These are phyloP conservation scores for Saccharomycopsis malanga DNA, from an alignment of 805 yeast species.

Conservation along the genomic window DNA sequence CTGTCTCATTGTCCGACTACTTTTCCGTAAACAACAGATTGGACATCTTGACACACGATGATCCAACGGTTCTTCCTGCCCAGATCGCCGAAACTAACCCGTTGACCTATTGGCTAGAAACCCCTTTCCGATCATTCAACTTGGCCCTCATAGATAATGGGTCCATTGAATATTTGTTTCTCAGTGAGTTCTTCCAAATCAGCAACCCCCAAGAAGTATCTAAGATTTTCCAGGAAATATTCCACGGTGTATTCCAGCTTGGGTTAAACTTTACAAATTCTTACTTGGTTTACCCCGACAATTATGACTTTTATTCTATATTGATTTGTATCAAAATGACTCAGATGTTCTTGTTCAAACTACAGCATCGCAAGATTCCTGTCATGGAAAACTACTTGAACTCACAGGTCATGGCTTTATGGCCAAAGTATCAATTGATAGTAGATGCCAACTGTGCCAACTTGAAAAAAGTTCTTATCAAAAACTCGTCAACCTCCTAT, in stretches of 20 bases:
- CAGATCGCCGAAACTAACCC: slow-evolving; percentile 79
- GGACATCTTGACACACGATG: slow-evolving; percentile 47
- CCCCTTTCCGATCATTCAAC: slow-evolving; percentile 64
- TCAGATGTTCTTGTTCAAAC: slow-evolving; percentile 55
- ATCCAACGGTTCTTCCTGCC: slow-evolving; percentile 64
- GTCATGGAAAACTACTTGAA: slow-evolving; percentile 65
- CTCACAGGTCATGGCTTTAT: slow-evolving; percentile 55
- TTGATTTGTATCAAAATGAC: slow-evolving; percentile 66
- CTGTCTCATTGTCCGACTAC: slow-evolving; percentile 41
- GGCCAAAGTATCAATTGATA: slow-evolving; percentile 81
- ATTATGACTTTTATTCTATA: slow-evolving; percentile 73
- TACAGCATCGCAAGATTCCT: slow-evolving; percentile 66
- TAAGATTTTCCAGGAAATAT: slow-evolving; percentile 32
- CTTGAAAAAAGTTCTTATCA: slow-evolving; percentile 45
- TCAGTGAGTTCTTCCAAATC: slow-evolving; percentile 60
- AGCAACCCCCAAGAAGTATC: slow-evolving; percentile 32
- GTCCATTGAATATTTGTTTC: slow-evolving; percentile 66
- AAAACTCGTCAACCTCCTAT: slow-evolving; percentile 14
- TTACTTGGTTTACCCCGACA: slow-evolving; percentile 29
- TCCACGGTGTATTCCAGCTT: slow-evolving; percentile 44
- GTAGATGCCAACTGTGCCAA: slow-evolving; percentile 74
- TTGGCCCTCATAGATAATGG: slow-evolving; percentile 70
- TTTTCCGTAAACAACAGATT: slow-evolving; percentile 51
- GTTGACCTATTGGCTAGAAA: slow-evolving; percentile 61
- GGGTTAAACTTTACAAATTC: slow-evolving; percentile 43